Evolutionary conservation across 345 rosid genomes (phyloP).

Genomic region (Eucalyptus marginata): DNA sequence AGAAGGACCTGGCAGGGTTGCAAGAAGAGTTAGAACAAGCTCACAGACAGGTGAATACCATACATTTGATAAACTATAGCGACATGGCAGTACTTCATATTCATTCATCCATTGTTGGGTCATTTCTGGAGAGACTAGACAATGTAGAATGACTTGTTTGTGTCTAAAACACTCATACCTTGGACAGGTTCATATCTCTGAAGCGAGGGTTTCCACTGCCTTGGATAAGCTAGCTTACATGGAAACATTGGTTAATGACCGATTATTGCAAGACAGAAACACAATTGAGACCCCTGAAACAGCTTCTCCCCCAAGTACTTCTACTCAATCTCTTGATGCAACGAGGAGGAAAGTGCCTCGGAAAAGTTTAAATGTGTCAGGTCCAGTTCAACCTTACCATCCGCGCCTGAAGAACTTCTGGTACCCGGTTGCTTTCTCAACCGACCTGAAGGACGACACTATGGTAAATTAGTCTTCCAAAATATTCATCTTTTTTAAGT

Average conservation of each 20-base stretch:
- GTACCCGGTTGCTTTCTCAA: conserved; percentile 87
- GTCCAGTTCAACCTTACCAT: conserved; percentile 80
- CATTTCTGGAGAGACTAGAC: not conserved
- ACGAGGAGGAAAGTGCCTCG: conserved; percentile 29
- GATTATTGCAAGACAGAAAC: conserved; percentile 54
- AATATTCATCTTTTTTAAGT: not conserved
- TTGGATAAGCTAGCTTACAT: conserved; percentile 89
- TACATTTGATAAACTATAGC: not conserved
- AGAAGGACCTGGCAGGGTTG: conserved; percentile 84
- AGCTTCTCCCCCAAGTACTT: conserved; percentile 30
- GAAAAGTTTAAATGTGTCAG: conserved; percentile 78
- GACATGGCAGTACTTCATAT: not conserved
- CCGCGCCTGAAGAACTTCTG: conserved; percentile 77
- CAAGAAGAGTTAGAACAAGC: conserved; percentile 83
- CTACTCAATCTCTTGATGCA: conserved; percentile 25
- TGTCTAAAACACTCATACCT: not conserved
- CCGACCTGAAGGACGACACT: conserved; percentile 75
- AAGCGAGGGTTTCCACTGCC: conserved; percentile 88
- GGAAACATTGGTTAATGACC: conserved; percentile 83
- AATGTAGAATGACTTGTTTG: not conserved
- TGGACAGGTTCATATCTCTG: conserved; percentile 89
- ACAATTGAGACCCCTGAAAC: conserved; percentile 24
- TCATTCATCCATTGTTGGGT: not conserved
- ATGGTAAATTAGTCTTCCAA: conserved; percentile 36
- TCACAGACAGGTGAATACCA: conserved; percentile 58